phyloP scores from a whole-genome alignment of 1,284 basidiomycete species.

The Coriolopsis trogii region DNA sequence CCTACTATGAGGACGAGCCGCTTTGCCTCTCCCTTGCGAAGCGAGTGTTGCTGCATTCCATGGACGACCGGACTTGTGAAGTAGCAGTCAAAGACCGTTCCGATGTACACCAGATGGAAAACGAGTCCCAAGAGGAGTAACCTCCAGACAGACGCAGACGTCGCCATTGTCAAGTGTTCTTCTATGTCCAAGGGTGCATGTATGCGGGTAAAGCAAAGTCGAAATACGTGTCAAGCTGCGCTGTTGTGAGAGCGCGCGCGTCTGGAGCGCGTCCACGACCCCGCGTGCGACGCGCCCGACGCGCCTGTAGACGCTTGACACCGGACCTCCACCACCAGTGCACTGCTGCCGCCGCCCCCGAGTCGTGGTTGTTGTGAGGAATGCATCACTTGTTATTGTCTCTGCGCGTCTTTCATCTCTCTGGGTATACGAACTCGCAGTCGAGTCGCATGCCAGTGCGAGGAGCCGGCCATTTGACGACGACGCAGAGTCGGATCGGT shows the following conservation, averaged over 20 bases:
- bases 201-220: background rate
- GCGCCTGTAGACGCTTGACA: no score
- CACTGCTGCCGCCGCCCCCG: background rate
- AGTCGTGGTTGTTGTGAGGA: background rate
- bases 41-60: constrained; percentile 65
- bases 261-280: no score
- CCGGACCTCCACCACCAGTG: background rate
- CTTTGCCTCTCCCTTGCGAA: constrained; percentile 57
- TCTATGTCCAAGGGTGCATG: constrained; percentile 8
- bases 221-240: background rate
- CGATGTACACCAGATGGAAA: constrained; percentile 76
- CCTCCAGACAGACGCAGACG: constrained; percentile 19
- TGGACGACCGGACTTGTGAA: constrained; percentile 81
- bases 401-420: no score
- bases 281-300: no score
- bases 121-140: constrained; percentile 69
- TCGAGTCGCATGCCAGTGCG: background rate
- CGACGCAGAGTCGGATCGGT: background rate
- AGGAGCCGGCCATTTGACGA: background rate
- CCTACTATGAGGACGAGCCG: constrained; percentile 84
- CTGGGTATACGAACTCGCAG: background rate
- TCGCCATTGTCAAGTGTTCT: constrained; percentile 7
- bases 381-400: background rate
- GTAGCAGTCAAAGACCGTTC: constrained; percentile 88
- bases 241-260: background rate